These are phyloP conservation scores for Theileria equi DNA, from an alignment of 169 alveolate species.

Conservation along the genomic window DNA sequence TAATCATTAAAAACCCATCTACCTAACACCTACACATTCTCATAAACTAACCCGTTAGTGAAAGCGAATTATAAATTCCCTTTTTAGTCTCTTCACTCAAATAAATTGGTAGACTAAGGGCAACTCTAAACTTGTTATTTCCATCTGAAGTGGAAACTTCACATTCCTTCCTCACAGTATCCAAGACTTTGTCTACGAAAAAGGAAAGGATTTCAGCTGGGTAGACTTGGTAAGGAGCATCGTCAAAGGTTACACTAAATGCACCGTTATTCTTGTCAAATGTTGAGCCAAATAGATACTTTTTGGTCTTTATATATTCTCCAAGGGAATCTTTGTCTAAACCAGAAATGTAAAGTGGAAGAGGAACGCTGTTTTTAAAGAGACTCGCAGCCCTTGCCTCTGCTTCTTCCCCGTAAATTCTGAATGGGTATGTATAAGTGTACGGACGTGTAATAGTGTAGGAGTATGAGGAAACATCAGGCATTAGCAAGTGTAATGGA, in stretches of 20 bases:
- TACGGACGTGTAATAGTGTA: too few species aligned
- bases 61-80: constrained; percentile 19
- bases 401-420: constrained; percentile 64
- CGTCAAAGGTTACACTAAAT: constrained; percentile 41
- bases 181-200: constrained; percentile 34
- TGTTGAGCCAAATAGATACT: constrained; percentile 17
- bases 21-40: not conserved
- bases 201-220: constrained; percentile 39
- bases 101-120: constrained; percentile 38
- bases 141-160: not conserved
- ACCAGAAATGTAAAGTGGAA: constrained; percentile 29
- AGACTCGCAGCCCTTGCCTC: constrained; percentile 49
- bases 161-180: constrained; percentile 33
- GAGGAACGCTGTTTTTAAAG: constrained; percentile 3
- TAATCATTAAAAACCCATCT: not conserved
- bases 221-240: constrained; percentile 14
- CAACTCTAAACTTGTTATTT: constrained; percentile 6
- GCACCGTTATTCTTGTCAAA: constrained; percentile 7
- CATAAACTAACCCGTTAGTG: constrained; percentile 10
- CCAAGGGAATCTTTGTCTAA: not conserved
- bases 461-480: not conserved
- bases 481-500: not conserved
- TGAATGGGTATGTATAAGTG: not conserved
- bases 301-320: not conserved
- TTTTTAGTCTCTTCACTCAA: constrained; percentile 9